Evolutionary conservation across 2,329 filamentous ascomycete genomes (phyloP), one percentile per base, ranked within the genome.

Genomic region (Diplodia mutila): DNA sequence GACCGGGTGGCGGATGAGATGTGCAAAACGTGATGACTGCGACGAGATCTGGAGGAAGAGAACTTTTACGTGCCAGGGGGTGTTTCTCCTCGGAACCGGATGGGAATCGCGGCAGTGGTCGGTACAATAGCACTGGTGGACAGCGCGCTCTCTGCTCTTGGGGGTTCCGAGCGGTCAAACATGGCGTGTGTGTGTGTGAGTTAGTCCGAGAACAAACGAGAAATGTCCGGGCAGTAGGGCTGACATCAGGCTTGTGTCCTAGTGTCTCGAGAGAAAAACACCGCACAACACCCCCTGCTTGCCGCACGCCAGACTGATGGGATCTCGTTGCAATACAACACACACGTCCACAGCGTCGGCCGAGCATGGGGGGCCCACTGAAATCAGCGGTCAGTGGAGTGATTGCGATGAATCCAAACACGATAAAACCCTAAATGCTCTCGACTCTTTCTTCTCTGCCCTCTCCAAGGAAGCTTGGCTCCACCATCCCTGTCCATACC

Each of bases 381-480:
- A 51, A 63, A 34, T 37, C 64, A 37, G 37, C 52, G 42, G 64
- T 54, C 64, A 49, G 52, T 66, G 51, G 52, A 25, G n/a, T 66
- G 64, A 66, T n/a, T 51, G 64, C 51, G n/a, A 65, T 7, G 23
- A 16, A 29, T 7, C 12, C 21, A n/a, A 14, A 4, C 11, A 52
- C 16, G 18, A 65, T 57, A 57, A 66, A 65, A n/a, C 34, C 27
- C 32, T 46, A 46, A 34, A 11, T 23, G 18, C n/a, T 27, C 37
- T 29, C 48, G 21, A 29, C 23, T 39, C 18, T 32, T 39, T 32
- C 6, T 32, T 32, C 8, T 32, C 29, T 32, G 29, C 29, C 29
- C 23, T 23, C 55, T 32, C 3, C 48, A 48, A 39, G 18, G 21
- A 42, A 25, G 51, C 54, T 46, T 27, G 54, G 25, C 37, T 4